Evolutionary conservation across 441 rosid genomes (phyloP).

Genomic region (Adansonia grandidieri): DNA sequence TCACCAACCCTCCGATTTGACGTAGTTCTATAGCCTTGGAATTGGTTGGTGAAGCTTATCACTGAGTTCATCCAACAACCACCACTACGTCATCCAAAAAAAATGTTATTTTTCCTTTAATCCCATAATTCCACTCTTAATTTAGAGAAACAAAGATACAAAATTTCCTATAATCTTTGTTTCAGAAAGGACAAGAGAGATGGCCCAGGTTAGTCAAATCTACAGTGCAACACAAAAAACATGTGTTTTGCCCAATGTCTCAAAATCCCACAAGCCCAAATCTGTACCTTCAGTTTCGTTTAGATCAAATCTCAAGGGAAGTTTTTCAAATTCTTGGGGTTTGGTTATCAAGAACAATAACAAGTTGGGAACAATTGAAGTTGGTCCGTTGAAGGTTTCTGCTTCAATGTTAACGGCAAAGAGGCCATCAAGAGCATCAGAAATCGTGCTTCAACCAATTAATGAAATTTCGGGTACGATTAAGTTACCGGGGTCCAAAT

Average conservation of each 20-base stretch:
- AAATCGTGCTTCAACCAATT: constrained; percentile 85
- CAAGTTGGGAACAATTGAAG: constrained; percentile 14
- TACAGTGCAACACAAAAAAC: constrained; percentile 46
- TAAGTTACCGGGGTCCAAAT: constrained; percentile 89
- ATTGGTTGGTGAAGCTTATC: constrained; percentile 30
- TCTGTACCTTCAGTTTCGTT: constrained; percentile 42
- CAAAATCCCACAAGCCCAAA: constrained; percentile 36
- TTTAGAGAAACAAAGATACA: background rate
- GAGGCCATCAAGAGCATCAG: constrained; percentile 67
- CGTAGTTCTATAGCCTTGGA: constrained; percentile 15
- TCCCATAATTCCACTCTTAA: constrained; percentile 16
- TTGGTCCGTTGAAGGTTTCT: constrained; percentile 43
- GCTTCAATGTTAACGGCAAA: constrained; percentile 73
- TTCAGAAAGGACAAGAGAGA: constrained; percentile 22
- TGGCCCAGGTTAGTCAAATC: constrained; percentile 69
- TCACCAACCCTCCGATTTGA: background rate
- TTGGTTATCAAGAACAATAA: constrained; percentile 41
- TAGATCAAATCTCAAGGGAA: constrained; percentile 35
- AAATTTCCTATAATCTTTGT: constrained; percentile 2
- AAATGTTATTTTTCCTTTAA: constrained; percentile 1
- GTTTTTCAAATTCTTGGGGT: constrained; percentile 26
- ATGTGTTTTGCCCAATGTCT: constrained; percentile 36
- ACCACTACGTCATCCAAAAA: constrained; percentile 18
- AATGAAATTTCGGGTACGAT: constrained; percentile 83
- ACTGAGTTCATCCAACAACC: constrained; percentile 29